A percentile compares a stretch with the other conserved stretches of the same genome.
Evolutionary conservation across 1,284 basidiomycete genomes (phyloP).

Genomic region (Filobasidium uniguttulatum): DNA sequence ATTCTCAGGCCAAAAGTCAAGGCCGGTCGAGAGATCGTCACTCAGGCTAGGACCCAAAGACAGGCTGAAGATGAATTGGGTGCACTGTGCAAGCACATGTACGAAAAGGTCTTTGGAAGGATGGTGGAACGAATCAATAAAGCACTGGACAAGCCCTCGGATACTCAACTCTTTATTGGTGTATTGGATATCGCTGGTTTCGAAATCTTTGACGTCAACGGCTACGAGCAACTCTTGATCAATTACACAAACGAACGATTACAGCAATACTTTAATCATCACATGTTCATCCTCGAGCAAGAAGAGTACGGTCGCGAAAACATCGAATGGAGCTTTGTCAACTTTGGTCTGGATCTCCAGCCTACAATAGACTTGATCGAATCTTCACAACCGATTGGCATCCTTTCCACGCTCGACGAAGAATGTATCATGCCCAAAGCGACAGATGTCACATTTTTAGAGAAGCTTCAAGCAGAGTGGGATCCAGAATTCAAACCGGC

Average conservation of each 20-base stretch:
- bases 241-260: conserved; percentile 98
- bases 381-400: conserved; percentile 56
- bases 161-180: conserved; percentile 70
- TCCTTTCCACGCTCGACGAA: conserved; percentile 88
- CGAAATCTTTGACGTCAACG: conserved; percentile 70
- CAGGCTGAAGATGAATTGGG: conserved; percentile 90
- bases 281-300: conserved; percentile 99
- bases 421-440: conserved; percentile 99
- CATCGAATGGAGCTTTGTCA: conserved; percentile 97
- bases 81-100: conserved; percentile 87
- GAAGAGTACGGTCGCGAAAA: conserved; percentile 95
- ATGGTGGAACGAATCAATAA: conserved; percentile 92
- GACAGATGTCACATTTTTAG: conserved; percentile 85
- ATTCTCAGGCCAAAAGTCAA: conserved; percentile 77
- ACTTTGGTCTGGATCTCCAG: conserved; percentile 94
- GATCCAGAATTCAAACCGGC: conserved; percentile 4
- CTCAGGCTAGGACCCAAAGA: conserved; percentile 76
- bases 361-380: conserved; percentile 99
- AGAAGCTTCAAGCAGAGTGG: conserved; percentile 51
- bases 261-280: conserved; percentile 81
- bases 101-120: conserved; percentile 89
- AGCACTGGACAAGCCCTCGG: conserved; percentile 80
- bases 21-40: conserved; percentile 94
- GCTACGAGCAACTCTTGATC: conserved; percentile 96
- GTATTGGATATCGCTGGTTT: conserved; percentile 99